Percentiles rank a stretch among this genome's conserved stretches.
phyloP scores from a whole-genome alignment of 2,329 filamentous ascomycete genomes.

The Septoria linicola region DNA sequence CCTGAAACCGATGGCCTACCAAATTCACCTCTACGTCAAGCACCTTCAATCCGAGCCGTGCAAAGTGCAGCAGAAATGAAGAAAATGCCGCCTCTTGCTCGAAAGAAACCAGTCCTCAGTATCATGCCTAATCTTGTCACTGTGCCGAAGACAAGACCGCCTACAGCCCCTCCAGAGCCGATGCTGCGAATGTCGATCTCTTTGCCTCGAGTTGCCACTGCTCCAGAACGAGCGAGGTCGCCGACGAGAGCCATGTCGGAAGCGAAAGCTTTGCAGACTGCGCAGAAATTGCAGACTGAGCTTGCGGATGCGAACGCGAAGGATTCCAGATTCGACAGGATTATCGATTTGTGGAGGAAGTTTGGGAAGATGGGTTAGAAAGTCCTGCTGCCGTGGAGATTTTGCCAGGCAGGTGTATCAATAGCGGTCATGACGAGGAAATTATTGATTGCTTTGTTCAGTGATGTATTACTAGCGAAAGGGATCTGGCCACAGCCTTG shows the following conservation, averaged over 20 bases:
- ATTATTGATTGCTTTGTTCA: too few species aligned
- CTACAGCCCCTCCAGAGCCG: background rate
- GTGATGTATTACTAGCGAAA: too few species aligned
- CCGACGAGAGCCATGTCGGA: background rate
- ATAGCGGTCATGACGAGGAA: too few species aligned
- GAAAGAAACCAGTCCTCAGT: background rate
- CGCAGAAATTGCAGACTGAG: background rate
- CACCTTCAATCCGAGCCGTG: background rate
- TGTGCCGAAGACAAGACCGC: background rate
- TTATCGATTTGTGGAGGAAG: constrained; percentile 5
- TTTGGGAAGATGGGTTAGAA: background rate
- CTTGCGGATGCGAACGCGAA: background rate
- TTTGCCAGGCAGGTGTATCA: too few species aligned
- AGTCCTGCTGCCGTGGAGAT: too few species aligned
- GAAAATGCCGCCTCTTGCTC: background rate
- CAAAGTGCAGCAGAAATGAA: background rate
- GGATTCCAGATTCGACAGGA: background rate
- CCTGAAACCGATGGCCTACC: background rate
- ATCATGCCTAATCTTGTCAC: background rate
- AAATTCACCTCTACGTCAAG: background rate
- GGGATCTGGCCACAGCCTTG: too few species aligned
- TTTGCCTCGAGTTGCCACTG: background rate
- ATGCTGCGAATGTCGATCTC: background rate
- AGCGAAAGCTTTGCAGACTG: background rate
- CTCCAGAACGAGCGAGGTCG: background rate